Conservation (phyloP, 768 basidiomycete species). For the Lentinula raphanica region DNA sequence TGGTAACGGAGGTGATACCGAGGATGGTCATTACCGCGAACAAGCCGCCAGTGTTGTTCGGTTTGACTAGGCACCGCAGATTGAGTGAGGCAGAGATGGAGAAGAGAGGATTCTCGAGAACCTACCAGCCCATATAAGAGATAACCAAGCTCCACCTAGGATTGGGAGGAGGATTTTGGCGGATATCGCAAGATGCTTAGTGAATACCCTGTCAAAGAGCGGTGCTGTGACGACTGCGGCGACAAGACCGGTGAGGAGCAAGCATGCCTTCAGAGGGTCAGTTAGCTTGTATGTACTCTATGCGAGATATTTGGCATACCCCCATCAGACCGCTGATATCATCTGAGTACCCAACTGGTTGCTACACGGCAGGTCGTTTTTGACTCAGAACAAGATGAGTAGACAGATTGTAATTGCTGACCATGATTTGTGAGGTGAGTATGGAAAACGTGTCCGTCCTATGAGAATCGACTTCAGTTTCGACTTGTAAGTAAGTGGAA, state of each 20-base stretch:
- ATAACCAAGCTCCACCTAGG: slow-evolving; percentile 60
- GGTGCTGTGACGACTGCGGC: slow-evolving; percentile 67
- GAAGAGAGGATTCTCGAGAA: neutral
- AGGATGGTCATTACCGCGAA: slow-evolving; percentile 67
- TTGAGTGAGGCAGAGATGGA: slow-evolving; percentile 2
- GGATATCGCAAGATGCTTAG: slow-evolving; percentile 59
- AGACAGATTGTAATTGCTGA: slow-evolving; percentile 19
- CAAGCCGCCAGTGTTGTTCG: slow-evolving; percentile 52
- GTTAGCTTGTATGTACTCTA: no score
- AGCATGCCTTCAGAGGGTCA: slow-evolving; percentile 29
- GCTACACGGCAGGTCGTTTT: slow-evolving; percentile 31
- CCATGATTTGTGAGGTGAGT: slow-evolving; percentile 64
- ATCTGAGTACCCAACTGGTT: slow-evolving; percentile 68
- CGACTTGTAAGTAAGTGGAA: neutral
- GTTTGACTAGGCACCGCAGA: slow-evolving; percentile 45
- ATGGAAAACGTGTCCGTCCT: slow-evolving; percentile 63
- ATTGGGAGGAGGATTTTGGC: slow-evolving; percentile 58
- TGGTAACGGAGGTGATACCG: slow-evolving; percentile 57
- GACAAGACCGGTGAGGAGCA: slow-evolving; percentile 68
- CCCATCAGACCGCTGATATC: slow-evolving; percentile 68
- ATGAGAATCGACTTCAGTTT: neutral
- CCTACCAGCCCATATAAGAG: slow-evolving; percentile 77
- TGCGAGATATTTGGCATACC: slow-evolving; percentile 18
- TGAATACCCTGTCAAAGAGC: slow-evolving; percentile 79
- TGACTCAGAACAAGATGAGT: neutral